A percentile compares a stretch with the other conserved stretches of the same genome.
Conservation (phyloP, 2,329 filamentous ascomycete genomes). For the Chalaropsis ovoidea region DNA sequence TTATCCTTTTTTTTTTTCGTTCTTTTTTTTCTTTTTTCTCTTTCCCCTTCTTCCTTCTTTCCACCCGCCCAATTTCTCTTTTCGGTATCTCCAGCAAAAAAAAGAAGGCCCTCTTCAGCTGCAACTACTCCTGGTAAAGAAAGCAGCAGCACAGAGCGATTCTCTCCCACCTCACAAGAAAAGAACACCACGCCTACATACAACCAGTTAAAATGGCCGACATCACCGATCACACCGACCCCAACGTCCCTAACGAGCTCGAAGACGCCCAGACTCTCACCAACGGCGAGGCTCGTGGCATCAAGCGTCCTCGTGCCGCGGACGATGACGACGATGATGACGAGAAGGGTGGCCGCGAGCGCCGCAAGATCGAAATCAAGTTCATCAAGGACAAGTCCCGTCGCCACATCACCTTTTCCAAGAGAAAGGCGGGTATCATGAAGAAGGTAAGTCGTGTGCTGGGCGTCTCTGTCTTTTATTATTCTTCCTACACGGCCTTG, state of each 20-base stretch:
- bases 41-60: constrained; percentile 11
- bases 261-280: constrained; percentile 59
- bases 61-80: constrained; percentile 2
- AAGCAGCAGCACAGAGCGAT: neutral
- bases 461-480: neutral
- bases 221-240: constrained; percentile 67
- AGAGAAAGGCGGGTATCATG: constrained; percentile 99
- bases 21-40: constrained; percentile 5
- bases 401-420: constrained; percentile 98
- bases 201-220: constrained; percentile 54
- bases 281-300: constrained; percentile 61
- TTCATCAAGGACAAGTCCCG: constrained; percentile 99
- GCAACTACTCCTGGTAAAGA: constrained; percentile 11
- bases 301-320: constrained; percentile 75
- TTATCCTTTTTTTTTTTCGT: constrained; percentile 7
- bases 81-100: constrained; percentile 4
- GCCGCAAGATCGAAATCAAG: constrained; percentile 99
- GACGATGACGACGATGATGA: constrained; percentile 97
- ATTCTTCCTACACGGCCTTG: neutral
- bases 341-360: constrained; percentile 93
- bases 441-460: constrained; percentile 69
- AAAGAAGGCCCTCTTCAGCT: neutral
- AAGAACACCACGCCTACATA: constrained; percentile 16
- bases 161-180: neutral
- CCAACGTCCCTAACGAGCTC: constrained; percentile 57